Base-by-base conservation (phyloP, 2,329 filamentous ascomycete genomes). In the Pseudogymnoascus sp. region DNA sequence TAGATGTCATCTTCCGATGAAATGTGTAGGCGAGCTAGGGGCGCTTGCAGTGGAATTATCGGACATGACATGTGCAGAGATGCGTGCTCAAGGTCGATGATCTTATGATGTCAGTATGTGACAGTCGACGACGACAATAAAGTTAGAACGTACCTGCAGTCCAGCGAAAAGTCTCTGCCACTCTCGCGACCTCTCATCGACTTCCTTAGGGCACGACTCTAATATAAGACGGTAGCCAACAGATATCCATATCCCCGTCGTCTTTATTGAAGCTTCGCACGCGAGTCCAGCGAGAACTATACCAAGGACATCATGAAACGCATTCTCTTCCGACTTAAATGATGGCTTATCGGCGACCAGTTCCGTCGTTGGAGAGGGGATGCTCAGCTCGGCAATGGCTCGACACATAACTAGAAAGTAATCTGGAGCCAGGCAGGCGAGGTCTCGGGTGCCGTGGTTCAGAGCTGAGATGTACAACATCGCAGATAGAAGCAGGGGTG, bases 181-280 rank as follows among this genome's bases (percentile, higher is more conserved):
- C 61, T 78, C 75, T 10, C 71, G 67, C 0, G 73, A 74, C n/a
- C 69, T 69, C 38, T 76, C 74, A 46, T 78, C 74, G 4, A 75
- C 68, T 28, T 75, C 70, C 0, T 74, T 72, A 2, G 77, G 76
- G 46, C 76, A 78, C 53, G 77, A 73, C 61, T 78, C 76, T 4
- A 79, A 67, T 4, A 76, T 72, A 4, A 79, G 68, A 0, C 76
- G 72, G 64, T 78, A 78, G 0, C 75, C 77, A 2, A 78, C 71
- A 0, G 76, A 75, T 10, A 79, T 78, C 77, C 77, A 79, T 0
- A 78, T 71, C 0, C 77, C 77, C 1, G 77, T 78, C 59, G 78
- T 74, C 24, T 73, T 71, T 10, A 75, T 75, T n/a, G 74, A 75
- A n/a, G 73, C 77, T 62, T 79, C 77, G 4, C 72, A 75, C 0